Evolutionary conservation across 257 asterid genomes (phyloP).

Genomic region (Catharanthus roseus): DNA sequence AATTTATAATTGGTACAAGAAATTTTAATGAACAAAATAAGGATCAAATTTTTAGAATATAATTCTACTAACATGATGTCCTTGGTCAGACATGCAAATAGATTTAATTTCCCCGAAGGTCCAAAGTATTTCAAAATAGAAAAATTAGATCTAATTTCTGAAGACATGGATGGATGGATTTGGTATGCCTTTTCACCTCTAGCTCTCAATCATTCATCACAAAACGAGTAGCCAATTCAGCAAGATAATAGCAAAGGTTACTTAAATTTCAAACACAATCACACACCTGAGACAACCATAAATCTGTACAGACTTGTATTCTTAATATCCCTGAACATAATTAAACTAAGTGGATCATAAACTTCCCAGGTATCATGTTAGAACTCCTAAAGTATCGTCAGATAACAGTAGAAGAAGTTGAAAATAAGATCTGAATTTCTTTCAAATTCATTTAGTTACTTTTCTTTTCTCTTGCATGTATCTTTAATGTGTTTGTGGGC

Average conservation of each 20-base stretch:
- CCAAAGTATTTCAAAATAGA: neutral
- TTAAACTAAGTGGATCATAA: neutral
- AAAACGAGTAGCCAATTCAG: neutral
- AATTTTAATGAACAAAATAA: neutral
- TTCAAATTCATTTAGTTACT: neutral
- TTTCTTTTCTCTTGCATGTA: neutral
- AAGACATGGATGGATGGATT: neutral
- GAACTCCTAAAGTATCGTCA: neutral
- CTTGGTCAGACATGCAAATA: neutral
- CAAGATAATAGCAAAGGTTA: too few species aligned
- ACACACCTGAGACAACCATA: slow-evolving; percentile 5
- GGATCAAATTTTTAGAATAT: neutral
- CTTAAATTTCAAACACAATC: neutral
- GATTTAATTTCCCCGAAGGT: neutral
- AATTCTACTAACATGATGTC: neutral
- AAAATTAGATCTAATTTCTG: neutral
- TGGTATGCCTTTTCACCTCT: neutral
- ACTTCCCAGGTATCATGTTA: neutral
- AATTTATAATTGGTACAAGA: neutral
- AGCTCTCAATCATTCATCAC: neutral
- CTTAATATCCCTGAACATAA: slow-evolving; percentile 1
- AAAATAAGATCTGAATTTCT: neutral
- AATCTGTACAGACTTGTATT: neutral
- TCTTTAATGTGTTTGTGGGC: neutral
- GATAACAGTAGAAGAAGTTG: neutral